Evolutionary conservation across 2,329 filamentous ascomycete genomes (phyloP), one percentile per base, ranked within the genome.

Genomic region (Aspergillus ochraceoroseus): DNA sequence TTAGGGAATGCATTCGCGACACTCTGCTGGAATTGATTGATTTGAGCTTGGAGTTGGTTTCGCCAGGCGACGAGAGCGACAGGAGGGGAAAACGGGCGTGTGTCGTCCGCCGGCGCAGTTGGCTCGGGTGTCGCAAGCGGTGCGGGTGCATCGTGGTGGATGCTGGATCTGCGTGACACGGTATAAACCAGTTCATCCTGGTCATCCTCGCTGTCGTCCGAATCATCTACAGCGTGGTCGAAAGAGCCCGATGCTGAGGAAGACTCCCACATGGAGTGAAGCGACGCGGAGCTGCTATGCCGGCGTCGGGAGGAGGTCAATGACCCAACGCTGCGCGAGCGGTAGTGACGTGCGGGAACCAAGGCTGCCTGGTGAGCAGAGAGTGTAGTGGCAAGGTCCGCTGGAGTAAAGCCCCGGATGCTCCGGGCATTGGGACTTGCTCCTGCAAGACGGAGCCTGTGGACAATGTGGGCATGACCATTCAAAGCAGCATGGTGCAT

Each of bases 401-500:
- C 75, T 11, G 85, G 75, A 2, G 80, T 82, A 47, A 84, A 80
- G 14, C 83, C 83, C 35, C 80, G 80, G 32, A 85, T 65, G 56
- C 80, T 89, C 51, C 80, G 75, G 44, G 85, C 71, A 30, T 75
- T 80, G 20, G 83, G 77, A 63, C 88, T 82, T 2, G 85, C 85
- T 26, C 85, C 84, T 27, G 79, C 76, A 15, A 84, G 71, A 51
- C 89, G 80, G 43, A 94, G 73, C 9, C 83, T 78, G 44, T 83
- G 76, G 9, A 90, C 82, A 51, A 92, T 87, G 57, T 87, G 81
- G 7, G 78, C 70, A 56, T 88, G 82, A 47, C 82, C 79, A 61
- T 85, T 82, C 56, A 94, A 75, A 17, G 84, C 81, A 13, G 87
- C 87, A 58, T 90, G 77, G 62, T 94, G 86, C 68, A 94, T 75